Percentiles rank a stretch among this genome's conserved stretches.
Evolutionary conservation across 2,329 filamentous ascomycete species (phyloP).

Genomic region (Trichoderma sp.): DNA sequence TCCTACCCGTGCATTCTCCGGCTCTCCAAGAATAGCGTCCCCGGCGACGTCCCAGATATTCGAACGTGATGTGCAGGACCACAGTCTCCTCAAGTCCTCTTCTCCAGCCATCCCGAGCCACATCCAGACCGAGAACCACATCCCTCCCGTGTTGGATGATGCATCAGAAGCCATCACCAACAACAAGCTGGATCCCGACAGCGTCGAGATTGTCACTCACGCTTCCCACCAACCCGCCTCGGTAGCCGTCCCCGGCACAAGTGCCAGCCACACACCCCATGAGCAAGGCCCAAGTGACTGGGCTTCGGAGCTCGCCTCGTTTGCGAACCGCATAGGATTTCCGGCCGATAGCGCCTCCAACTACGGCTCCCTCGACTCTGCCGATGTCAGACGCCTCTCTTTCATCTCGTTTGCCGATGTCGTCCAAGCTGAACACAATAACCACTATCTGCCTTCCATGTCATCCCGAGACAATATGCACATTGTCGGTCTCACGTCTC

Average conservation of each 20-base stretch:
- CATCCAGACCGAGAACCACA: slow-evolving; percentile 92
- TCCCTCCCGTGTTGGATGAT: slow-evolving; percentile 87
- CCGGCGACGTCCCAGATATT: slow-evolving; percentile 84
- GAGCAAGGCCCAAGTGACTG: slow-evolving; percentile 54
- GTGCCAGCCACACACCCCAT: slow-evolving; percentile 41
- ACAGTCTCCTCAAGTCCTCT: slow-evolving; percentile 64
- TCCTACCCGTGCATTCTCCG: slow-evolving; percentile 67
- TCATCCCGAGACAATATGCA: slow-evolving; percentile 72
- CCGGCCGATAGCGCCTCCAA: slow-evolving; percentile 68
- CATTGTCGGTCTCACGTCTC: slow-evolving; percentile 66
- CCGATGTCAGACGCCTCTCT: slow-evolving; percentile 80
- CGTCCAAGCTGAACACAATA: slow-evolving; percentile 80
- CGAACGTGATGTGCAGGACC: slow-evolving; percentile 91
- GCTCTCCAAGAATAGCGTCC: slow-evolving; percentile 75
- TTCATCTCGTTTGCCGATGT: slow-evolving; percentile 98
- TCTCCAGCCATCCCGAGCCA: slow-evolving; percentile 90
- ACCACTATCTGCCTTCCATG: slow-evolving; percentile 52
- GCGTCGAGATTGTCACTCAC: slow-evolving; percentile 91
- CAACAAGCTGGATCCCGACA: slow-evolving; percentile 78
- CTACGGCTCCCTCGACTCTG: slow-evolving; percentile 74
- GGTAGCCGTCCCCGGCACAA: slow-evolving; percentile 62
- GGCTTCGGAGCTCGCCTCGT: slow-evolving; percentile 61
- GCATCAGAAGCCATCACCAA: slow-evolving; percentile 93
- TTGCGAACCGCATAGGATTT: slow-evolving; percentile 51
- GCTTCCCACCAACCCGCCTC: slow-evolving; percentile 79